A percentile compares a stretch with the other conserved stretches of the same genome.
These are phyloP conservation scores for Danielia reshetovae DNA, from an alignment of 805 yeast genomes.

Conservation along the genomic window DNA sequence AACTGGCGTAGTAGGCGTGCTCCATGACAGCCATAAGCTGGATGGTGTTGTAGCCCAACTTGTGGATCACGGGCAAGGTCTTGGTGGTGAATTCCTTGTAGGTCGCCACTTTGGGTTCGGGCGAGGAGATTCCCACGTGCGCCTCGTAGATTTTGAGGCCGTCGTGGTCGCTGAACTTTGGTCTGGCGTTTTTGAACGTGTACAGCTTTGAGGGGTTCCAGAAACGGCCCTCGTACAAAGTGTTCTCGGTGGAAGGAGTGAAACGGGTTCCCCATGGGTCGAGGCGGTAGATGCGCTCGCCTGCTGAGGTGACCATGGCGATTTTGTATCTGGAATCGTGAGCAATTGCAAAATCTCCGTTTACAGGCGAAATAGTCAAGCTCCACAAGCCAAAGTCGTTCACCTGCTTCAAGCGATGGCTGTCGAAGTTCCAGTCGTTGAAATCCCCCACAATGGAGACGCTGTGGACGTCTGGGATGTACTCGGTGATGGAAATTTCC, in stretches of 20 bases:
- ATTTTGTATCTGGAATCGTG: constrained; percentile 81
- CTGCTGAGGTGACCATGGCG: constrained; percentile 58
- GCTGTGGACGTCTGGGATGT: constrained; percentile 81
- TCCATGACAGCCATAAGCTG: constrained; percentile 99
- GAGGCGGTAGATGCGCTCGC: constrained; percentile 69
- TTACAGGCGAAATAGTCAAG: constrained; percentile 52
- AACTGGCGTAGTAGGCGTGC: constrained; percentile 96
- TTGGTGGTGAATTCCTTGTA: constrained; percentile 80
- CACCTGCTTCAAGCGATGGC: constrained; percentile 49
- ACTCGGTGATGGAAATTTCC: constrained; percentile 65
- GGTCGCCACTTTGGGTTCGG: constrained; percentile 80
- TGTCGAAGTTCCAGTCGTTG: constrained; percentile 69
- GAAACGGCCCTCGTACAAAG: constrained; percentile 77
- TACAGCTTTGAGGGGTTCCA: constrained; percentile 75
- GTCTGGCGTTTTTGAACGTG: constrained; percentile 61
- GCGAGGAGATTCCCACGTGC: constrained; percentile 90
- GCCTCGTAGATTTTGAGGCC: constrained; percentile 85
- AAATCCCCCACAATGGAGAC: constrained; percentile 91
- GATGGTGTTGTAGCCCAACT: constrained; percentile 86
- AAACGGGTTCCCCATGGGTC: constrained; percentile 91
- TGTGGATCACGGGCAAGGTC: constrained; percentile 77
- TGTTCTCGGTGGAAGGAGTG: constrained; percentile 57
- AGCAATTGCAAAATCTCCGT: constrained; percentile 61
- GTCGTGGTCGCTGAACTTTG: constrained; percentile 39
- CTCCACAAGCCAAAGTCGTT: constrained; percentile 73